Evolutionary conservation across 176 grass and related monocot species (phyloP), one percentile per base, ranked within the genome.

Genomic region (Metroxylon sagu): DNA sequence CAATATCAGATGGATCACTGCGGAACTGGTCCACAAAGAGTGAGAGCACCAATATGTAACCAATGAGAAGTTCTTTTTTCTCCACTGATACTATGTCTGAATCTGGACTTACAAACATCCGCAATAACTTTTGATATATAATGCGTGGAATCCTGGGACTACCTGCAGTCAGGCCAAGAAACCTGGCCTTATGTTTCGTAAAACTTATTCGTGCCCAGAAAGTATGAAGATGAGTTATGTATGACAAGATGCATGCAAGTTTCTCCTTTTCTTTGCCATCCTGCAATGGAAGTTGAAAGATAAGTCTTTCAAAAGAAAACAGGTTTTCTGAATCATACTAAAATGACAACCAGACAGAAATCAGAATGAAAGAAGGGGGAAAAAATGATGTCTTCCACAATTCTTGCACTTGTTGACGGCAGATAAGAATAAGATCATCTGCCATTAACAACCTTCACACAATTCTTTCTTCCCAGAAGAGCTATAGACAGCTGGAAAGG

Each of bases 1-100:
- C 73, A 67, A 98, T 88, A 73, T 92, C 93, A 0, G 49, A 64
- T 0, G 81, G 72, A 17, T 89, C 79, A 0, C 81, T 80, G 25
- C 28, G 70, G 35, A 98, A 98, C 48, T 82, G 62, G 66, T 98
- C 93, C 0, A 65, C 84, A 29, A 89, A 98, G 59, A 98, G 84
- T 19, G 93, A 83, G 62, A 92, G 81, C 27, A 92, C 88, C 73
- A 92, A 78, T 18, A 98, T 92, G 78, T 98, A 88, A 29, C 85
- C 89, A 19, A 74, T 81, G 26, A 98, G 66, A 62, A 98, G 93
- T 64, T 98, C 87, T 0, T 76, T 59, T 59, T 89, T 98, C 68
- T 98, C 77, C 10, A 70, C 64, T 1, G 93, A 83, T 28, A 92
- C 59, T 17, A 54, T 8, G 18, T 58, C 58, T n/a, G 81, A 80